Evolutionary conservation across 768 basidiomycete species (phyloP), one percentile per base, ranked within the genome.

Genomic region (Leccinellum albellum): DNA sequence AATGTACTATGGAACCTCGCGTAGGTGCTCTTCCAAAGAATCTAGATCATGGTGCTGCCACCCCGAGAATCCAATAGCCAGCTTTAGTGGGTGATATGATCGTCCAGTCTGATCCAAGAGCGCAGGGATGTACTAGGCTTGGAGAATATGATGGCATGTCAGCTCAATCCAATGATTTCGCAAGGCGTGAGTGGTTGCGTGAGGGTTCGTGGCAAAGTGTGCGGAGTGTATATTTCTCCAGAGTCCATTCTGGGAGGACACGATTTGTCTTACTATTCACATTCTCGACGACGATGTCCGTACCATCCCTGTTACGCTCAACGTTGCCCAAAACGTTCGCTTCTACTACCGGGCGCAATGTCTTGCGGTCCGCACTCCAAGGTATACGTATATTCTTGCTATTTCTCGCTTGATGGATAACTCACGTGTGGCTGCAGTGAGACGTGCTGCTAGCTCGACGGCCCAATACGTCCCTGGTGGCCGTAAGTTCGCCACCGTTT

Each of bases 381-480:
- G 75, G 82, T 81, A 47, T 28, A 55, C 8, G 10, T n/a, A n/a
- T 32, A 23, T 21, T 33, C 53, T 51, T 40, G 21, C 29, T 37
- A 21, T 23, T 9, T 24, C 54, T 15, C 31, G 15, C 28, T 37
- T 13, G 21, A n/a, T 3, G 10, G 8, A 20, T 40, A 20, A 26
- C 55, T 49, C 42, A 35, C 8, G 17, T 35, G 13, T 32, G 31
- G n/a, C 23, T 32, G n/a, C 48, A 81, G 80, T 70, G 55, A 73
- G 79, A 71, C 69, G 73, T 65, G 66, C 76, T 21, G 73, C 73
- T 54, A 74, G 73, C 50, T 64, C 71, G 17, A 61, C 65, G 4
- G 56, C 68, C 4, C 63, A 70, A 57, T 87, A 88, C 61, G 80
- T 88, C 62, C 85, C 87, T 49, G 87, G 87, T 59, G 86, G 87